A percentile compares a stretch with the other conserved stretches of the same genome.
Conservation (phyloP, 306 rosid species). For the Cajanus cajan region DNA sequence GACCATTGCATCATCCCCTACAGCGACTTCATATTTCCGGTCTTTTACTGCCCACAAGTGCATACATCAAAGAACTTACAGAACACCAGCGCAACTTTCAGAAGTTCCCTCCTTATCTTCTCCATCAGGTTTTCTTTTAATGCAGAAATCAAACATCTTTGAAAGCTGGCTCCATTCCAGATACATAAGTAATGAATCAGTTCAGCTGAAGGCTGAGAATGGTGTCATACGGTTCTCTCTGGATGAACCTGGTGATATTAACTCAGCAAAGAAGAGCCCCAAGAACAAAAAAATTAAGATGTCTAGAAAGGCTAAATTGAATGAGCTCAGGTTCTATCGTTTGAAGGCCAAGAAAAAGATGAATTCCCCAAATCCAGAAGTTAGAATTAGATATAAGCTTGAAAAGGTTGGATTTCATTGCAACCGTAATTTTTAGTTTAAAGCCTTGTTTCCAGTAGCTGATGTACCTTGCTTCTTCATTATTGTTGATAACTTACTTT, state of each 20-base stretch:
- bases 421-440: not conserved
- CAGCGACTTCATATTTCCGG: conserved; percentile 18
- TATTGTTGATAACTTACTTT: conserved; percentile 2
- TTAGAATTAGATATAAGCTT: conserved; percentile 82
- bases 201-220: conserved; percentile 53
- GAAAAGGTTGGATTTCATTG: conserved; percentile 57
- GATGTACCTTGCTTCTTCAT: conserved; percentile 10
- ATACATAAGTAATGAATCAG: conserved; percentile 48
- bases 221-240: conserved; percentile 65
- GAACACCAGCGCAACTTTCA: conserved; percentile 21
- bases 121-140: conserved; percentile 14
- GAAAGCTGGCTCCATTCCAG: conserved; percentile 37
- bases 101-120: conserved; percentile 14
- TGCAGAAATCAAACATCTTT: conserved; percentile 27
- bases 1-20: conserved; percentile 29
- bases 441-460: not conserved
- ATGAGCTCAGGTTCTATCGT: conserved; percentile 77
- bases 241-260: conserved; percentile 24
- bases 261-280: conserved; percentile 23
- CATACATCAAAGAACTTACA: conserved; percentile 33
- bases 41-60: conserved; percentile 23
- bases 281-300: conserved; percentile 42
- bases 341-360: conserved; percentile 85
- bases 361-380: conserved; percentile 87
- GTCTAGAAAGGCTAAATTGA: conserved; percentile 75